Evolutionary conservation across 345 rosid genomes (phyloP).

Genomic region (Eucalyptus pauciflora): DNA sequence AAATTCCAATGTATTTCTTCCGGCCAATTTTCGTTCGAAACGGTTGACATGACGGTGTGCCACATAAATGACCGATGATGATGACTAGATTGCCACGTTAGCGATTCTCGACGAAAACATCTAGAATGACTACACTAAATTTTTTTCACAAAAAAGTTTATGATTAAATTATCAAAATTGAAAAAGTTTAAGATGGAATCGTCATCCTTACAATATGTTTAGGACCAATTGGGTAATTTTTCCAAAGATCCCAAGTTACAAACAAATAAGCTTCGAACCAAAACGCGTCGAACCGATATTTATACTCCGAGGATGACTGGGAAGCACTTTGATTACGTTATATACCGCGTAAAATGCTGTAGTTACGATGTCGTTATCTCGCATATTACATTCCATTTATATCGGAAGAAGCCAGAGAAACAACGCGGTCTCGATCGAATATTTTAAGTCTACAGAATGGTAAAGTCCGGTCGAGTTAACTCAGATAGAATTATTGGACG

Average conservation of each 20-base stretch:
- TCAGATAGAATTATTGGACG: background rate
- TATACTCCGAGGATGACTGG: accelerated
- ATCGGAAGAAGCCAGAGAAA: background rate
- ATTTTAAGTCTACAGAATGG: background rate
- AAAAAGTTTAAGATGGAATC: background rate
- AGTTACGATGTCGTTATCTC: background rate
- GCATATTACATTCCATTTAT: background rate
- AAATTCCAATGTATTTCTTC: background rate
- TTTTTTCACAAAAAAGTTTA: background rate
- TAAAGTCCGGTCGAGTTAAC: background rate
- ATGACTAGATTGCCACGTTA: background rate
- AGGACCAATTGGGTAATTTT: background rate
- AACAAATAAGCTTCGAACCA: background rate
- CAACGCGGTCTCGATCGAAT: background rate
- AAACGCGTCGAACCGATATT: background rate
- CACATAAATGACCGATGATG: accelerated
- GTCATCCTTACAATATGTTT: accelerated
- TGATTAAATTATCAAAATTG: accelerated
- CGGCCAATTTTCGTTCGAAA: accelerated
- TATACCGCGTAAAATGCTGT: background rate
- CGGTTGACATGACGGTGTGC: accelerated
- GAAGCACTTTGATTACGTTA: background rate
- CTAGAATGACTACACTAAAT: accelerated
- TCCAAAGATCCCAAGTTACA: background rate
- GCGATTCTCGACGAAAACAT: accelerated